These are phyloP conservation scores for Aspergillus bertholletiae DNA, from an alignment of 495 filamentous ascomycete genomes.

Conservation along the genomic window DNA sequence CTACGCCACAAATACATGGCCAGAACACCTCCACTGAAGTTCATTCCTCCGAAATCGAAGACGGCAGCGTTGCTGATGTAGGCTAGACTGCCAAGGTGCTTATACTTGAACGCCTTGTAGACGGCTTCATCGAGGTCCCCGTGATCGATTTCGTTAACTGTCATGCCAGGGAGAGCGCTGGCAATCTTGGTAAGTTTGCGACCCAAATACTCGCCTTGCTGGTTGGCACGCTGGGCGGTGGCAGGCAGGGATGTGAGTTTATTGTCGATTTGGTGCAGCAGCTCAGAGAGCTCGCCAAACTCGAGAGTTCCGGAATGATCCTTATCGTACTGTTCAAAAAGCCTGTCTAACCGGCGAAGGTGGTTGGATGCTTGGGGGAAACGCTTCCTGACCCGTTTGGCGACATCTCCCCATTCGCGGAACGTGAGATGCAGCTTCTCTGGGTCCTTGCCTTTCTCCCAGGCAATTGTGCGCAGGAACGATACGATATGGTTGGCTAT, in stretches of 20 bases:
- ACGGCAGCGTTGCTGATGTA: slow-evolving; percentile 96
- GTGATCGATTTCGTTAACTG: slow-evolving; percentile 74
- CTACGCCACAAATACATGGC: slow-evolving; percentile 96
- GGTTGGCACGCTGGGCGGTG: slow-evolving; percentile 94
- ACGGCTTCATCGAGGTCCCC: slow-evolving; percentile 90
- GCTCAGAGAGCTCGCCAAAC: slow-evolving; percentile 84
- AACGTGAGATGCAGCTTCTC: slow-evolving; percentile 80
- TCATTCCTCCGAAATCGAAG: slow-evolving; percentile 82
- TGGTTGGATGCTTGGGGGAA: slow-evolving; percentile 95
- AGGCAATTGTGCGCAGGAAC: slow-evolving; percentile 86
- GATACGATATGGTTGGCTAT: slow-evolving; percentile 79
- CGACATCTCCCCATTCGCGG: slow-evolving; percentile 81
- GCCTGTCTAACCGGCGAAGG: slow-evolving; percentile 78
- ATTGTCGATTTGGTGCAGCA: slow-evolving; percentile 85
- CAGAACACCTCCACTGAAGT: slow-evolving; percentile 77
- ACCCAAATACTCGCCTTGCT: slow-evolving; percentile 92
- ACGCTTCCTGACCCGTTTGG: slow-evolving; percentile 73
- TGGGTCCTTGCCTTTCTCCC: slow-evolving; percentile 86
- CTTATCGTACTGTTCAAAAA: slow-evolving; percentile 89
- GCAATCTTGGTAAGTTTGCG: slow-evolving; percentile 94
- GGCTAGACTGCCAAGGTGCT: slow-evolving; percentile 85
- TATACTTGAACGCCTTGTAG: slow-evolving; percentile 95
- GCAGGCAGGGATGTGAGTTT: slow-evolving; percentile 84
- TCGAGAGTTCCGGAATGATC: slow-evolving; percentile 91
- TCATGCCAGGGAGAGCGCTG: slow-evolving; percentile 69